phyloP scores from a whole-genome alignment of 352 stramenopile genomes.

The Globisporangium lucens region DNA sequence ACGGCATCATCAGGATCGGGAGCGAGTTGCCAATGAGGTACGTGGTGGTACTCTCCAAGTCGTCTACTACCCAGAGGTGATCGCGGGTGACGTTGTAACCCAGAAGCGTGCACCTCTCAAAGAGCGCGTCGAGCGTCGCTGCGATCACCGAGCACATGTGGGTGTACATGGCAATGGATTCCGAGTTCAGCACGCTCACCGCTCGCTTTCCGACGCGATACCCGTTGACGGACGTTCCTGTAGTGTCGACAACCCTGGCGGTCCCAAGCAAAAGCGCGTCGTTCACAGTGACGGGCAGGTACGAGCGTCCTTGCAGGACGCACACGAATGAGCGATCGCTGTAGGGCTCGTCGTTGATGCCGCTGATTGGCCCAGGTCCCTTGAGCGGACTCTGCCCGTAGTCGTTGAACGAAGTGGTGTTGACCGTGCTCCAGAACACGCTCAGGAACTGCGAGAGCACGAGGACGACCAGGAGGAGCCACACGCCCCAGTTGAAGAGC shows the following conservation, averaged over 20 bases:
- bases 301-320: too few species aligned
- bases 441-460: constrained; percentile 6
- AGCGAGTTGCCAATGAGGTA: constrained; percentile 18
- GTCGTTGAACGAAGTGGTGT: neutral
- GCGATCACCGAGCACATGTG: constrained; percentile 16
- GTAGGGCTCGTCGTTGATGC: too few species aligned
- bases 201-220: too few species aligned
- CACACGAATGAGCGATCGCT: too few species aligned
- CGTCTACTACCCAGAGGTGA: constrained; percentile 16
- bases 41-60: constrained; percentile 10
- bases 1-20: constrained; percentile 21
- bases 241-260: too few species aligned
- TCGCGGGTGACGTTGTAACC: constrained; percentile 28
- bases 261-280: too few species aligned
- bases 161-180: constrained; percentile 29
- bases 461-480: neutral
- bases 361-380: neutral
- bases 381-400: neutral
- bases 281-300: too few species aligned
- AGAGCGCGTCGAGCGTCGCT: constrained; percentile 20
- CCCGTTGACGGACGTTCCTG: too few species aligned
- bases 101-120: constrained; percentile 16
- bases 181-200: too few species aligned
- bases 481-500: neutral
- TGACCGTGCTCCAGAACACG: constrained; percentile 4